These are phyloP conservation scores for Fusarium anthophilum DNA, from an alignment of 2,329 filamentous ascomycete genomes.

Conservation along the genomic window DNA sequence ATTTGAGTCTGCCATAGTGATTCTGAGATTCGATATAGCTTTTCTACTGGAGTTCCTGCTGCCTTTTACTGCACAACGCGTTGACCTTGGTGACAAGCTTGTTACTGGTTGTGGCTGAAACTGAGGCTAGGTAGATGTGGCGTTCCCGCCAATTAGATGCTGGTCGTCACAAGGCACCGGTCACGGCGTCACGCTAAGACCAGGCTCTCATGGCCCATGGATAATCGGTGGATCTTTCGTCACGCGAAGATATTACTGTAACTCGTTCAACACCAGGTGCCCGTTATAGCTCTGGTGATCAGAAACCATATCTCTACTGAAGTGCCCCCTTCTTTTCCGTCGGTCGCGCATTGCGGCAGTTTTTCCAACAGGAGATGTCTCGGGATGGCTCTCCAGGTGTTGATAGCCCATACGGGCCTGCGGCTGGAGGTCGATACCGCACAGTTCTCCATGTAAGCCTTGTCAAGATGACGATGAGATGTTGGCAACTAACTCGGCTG, in stretches of 20 bases:
- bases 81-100: constrained; percentile 2
- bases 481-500: constrained; percentile 16
- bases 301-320: constrained; percentile 19
- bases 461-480: background rate
- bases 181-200: constrained; percentile 48
- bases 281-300: constrained; percentile 19
- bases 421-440: constrained; percentile 81
- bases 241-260: constrained; percentile 38
- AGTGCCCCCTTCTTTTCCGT: constrained; percentile 13
- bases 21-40: background rate
- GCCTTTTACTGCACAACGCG: constrained; percentile 11
- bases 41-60: background rate
- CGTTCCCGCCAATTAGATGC: constrained; percentile 28
- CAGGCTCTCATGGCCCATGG: constrained; percentile 35
- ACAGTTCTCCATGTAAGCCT: constrained; percentile 73
- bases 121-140: constrained; percentile 28
- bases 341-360: constrained; percentile 43
- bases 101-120: constrained; percentile 22
- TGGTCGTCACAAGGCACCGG: constrained; percentile 46
- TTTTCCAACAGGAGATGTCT: constrained; percentile 57
- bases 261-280: constrained; percentile 22
- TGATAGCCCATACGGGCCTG: constrained; percentile 92
- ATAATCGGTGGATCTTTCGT: constrained; percentile 33
- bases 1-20: constrained; percentile 42
- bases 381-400: constrained; percentile 88